Evolutionary conservation across 768 basidiomycete genomes (phyloP), one percentile per base, ranked within the genome.

Genomic region (Phylloporus sp.): DNA sequence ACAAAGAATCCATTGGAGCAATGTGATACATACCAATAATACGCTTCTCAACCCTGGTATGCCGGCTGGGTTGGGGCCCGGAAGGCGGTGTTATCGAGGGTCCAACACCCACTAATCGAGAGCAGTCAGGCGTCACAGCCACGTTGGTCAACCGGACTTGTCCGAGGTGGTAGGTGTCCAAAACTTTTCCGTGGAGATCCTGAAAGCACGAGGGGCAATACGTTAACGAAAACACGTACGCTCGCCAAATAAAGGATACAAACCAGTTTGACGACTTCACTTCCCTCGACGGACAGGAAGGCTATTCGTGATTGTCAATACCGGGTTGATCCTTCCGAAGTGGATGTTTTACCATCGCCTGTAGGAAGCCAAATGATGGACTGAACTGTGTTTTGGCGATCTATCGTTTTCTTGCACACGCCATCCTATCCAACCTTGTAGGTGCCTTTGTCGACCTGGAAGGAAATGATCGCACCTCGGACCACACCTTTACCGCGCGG

Each of bases 321-420:
- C 27, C 17, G 21, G 41, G 49, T 11, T 35, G 27, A 54, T 55
- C 42, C 34, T 46, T 33, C 23, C 22, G 20, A 31, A 37, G 11
- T 24, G 15, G 44, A 42, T 11, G 29, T 37, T 54, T 53, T 54
- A 76, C 76, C 73, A 56, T 75, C 70, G 39, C 74, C 73, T 22
- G 59, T 62, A 8, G 77, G 77, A 47, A 78, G 63, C 77, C 78
- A 79, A 41, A 71, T 66, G 35, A 80, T 68, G n/a, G 77, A 76
- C 48, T 75, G 73, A 1, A 79, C 71, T 21, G 63, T 60, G 44
- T 66, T 66, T 40, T 64, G 65, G 9, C 78, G 69, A 41, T 76
- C 73, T 48, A 79, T 79, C 15, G 74, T 78, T 54, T 66, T 71
- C 48, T 58, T 69, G 56, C 76, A 76, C 36, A 78, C 74, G 35